Evolutionary conservation across 352 stramenopile species (phyloP).

Genomic region (Thalassiosira sp.): DNA sequence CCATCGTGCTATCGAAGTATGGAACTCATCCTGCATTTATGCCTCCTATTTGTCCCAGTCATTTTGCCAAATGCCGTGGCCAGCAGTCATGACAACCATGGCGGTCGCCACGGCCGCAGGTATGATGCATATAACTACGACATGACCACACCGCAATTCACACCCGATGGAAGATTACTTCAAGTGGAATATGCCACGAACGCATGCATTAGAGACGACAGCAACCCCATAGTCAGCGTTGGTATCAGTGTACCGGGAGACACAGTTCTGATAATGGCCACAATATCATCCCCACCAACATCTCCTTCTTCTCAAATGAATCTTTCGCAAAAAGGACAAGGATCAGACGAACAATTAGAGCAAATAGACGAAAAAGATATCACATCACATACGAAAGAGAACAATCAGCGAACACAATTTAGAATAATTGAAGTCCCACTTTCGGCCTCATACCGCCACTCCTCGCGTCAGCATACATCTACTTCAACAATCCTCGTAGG

Average conservation of each 20-base stretch:
- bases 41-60: neutral
- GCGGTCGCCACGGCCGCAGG: slow-evolving; percentile 21
- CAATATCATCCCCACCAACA: slow-evolving; percentile 33
- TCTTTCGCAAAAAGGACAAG: slow-evolving; percentile 2
- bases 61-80: slow-evolving; percentile 1
- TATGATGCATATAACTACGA: slow-evolving; percentile 82
- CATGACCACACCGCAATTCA: slow-evolving; percentile 73
- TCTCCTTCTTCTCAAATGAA: slow-evolving; percentile 9
- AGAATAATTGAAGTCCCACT: slow-evolving; percentile 56
- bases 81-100: too few species aligned
- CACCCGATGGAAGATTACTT: slow-evolving; percentile 76
- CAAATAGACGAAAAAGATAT: slow-evolving; percentile 8
- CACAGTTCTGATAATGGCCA: slow-evolving; percentile 49
- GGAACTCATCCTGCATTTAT: neutral
- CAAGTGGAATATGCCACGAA: slow-evolving; percentile 82
- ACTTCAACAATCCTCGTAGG: slow-evolving; percentile 50
- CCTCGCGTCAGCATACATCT: slow-evolving; percentile 2
- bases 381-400: neutral
- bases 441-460: slow-evolving; percentile 16
- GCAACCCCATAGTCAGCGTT: slow-evolving; percentile 49
- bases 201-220: slow-evolving; percentile 30
- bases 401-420: slow-evolving; percentile 35
- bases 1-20: neutral
- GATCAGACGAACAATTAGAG: slow-evolving; percentile 4
- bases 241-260: slow-evolving; percentile 31